Evolutionary conservation across 768 basidiomycete genomes (phyloP).

Genomic region (Pleurotus ostreatus): DNA sequence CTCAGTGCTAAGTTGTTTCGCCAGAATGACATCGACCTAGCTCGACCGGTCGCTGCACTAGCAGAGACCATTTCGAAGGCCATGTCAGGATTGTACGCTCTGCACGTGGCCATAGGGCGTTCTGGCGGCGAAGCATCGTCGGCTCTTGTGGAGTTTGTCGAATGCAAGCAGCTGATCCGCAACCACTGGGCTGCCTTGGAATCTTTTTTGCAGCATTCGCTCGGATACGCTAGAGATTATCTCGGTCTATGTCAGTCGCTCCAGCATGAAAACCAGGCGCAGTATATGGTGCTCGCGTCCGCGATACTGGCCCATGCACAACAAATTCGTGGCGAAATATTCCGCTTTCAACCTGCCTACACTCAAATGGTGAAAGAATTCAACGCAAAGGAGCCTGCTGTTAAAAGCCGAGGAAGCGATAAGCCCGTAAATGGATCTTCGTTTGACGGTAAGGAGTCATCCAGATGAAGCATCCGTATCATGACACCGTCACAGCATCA

Average conservation of each 20-base stretch:
- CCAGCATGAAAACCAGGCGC: neutral
- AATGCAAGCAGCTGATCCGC: neutral
- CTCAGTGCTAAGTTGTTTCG: neutral
- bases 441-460: neutral
- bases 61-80: neutral
- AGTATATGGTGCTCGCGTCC: neutral
- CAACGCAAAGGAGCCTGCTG: neutral
- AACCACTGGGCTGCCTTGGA: neutral
- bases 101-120: neutral
- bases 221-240: constrained; percentile 1
- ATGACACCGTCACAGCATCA: neutral
- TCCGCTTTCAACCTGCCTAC: neutral
- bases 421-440: neutral
- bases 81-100: neutral
- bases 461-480: neutral
- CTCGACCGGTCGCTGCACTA: neutral
- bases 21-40: neutral
- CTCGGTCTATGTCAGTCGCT: neutral
- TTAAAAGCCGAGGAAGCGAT: neutral
- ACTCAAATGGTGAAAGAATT: neutral
- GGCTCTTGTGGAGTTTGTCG: neutral
- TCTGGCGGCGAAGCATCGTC: neutral
- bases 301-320: neutral
- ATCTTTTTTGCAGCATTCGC: neutral
- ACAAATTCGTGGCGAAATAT: neutral